Conservation (phyloP, 495 filamentous ascomycete genomes). For the Neurospora sp. region DNA sequence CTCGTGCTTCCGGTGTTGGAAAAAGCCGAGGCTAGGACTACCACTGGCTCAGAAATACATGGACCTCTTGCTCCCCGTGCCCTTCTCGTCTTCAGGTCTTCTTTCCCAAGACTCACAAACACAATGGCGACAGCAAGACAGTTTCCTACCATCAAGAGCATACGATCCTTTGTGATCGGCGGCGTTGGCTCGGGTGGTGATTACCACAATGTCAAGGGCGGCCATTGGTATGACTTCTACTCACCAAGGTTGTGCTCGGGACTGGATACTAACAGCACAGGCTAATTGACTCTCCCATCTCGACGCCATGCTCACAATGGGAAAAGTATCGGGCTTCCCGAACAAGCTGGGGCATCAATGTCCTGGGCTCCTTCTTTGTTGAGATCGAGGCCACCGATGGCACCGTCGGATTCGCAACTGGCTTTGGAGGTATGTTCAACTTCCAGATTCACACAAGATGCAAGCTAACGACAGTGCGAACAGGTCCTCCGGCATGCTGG, state of each 20-base stretch:
- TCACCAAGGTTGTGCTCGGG: not conserved
- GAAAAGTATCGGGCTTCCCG: conserved; percentile 76
- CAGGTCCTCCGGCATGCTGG: conserved; percentile 81
- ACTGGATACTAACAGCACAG: conserved; percentile 18
- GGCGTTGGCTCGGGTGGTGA: conserved; percentile 84
- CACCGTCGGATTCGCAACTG: conserved; percentile 83
- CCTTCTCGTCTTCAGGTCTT: not conserved
- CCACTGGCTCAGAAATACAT: not conserved
- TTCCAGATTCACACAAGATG: not conserved
- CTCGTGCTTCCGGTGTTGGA: not conserved
- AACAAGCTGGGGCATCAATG: conserved; percentile 93
- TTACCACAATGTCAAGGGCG: conserved; percentile 90
- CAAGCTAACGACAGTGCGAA: not conserved
- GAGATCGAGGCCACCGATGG: conserved; percentile 84
- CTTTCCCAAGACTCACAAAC: not conserved
- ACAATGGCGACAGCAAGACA: conserved; percentile 36
- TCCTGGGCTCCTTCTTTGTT: conserved; percentile 86
- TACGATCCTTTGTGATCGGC: conserved; percentile 72
- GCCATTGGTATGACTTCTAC: conserved; percentile 57
- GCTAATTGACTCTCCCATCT: conserved; percentile 84
- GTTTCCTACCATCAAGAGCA: conserved; percentile 68
- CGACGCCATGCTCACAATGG: conserved; percentile 83
- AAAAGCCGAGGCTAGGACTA: not conserved
- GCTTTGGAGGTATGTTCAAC: conserved; percentile 61
- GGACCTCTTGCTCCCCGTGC: not conserved